These are phyloP conservation scores for Trypanosoma avium DNA, from an alignment of 208 protist species.

Conservation along the genomic window DNA sequence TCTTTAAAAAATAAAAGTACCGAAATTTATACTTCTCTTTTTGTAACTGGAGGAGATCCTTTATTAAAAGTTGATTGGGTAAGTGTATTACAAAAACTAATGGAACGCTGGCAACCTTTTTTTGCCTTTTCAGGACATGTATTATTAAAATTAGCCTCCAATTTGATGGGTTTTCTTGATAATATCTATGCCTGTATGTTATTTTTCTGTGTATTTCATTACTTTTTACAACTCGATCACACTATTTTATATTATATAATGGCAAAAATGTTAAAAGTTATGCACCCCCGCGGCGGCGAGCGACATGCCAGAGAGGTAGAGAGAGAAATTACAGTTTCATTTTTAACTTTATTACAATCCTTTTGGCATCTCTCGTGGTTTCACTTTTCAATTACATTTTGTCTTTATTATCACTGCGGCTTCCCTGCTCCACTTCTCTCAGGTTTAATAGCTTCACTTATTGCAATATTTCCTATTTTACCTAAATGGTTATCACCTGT, in stretches of 20 bases:
- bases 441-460: slow-evolving; percentile 45
- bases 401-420: slow-evolving; percentile 40
- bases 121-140: slow-evolving; percentile 26
- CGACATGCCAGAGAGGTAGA: slow-evolving; percentile 60
- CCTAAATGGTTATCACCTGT: slow-evolving; percentile 61
- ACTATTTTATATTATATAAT: slow-evolving; percentile 76
- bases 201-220: slow-evolving; percentile 58
- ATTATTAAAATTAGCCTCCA: slow-evolving; percentile 27
- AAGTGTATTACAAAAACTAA: slow-evolving; percentile 19
- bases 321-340: slow-evolving; percentile 61
- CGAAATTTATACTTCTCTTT: slow-evolving; percentile 5
- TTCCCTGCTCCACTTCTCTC: slow-evolving; percentile 53
- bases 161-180: slow-evolving; percentile 61
- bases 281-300: slow-evolving; percentile 51
- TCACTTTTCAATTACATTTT: slow-evolving; percentile 72
- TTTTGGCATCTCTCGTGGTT: slow-evolving; percentile 79
- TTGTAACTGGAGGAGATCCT: slow-evolving; percentile 11
- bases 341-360: slow-evolving; percentile 62
- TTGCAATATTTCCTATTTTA: slow-evolving; percentile 62
- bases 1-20: background rate
- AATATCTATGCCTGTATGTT: slow-evolving; percentile 59
- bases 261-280: slow-evolving; percentile 47
- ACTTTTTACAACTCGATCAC: slow-evolving; percentile 64
- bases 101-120: slow-evolving; percentile 34
- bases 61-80: slow-evolving; percentile 39